These are phyloP conservation scores for Kodamaea neixiangensis DNA, from an alignment of 805 yeast species.

Conservation along the genomic window DNA sequence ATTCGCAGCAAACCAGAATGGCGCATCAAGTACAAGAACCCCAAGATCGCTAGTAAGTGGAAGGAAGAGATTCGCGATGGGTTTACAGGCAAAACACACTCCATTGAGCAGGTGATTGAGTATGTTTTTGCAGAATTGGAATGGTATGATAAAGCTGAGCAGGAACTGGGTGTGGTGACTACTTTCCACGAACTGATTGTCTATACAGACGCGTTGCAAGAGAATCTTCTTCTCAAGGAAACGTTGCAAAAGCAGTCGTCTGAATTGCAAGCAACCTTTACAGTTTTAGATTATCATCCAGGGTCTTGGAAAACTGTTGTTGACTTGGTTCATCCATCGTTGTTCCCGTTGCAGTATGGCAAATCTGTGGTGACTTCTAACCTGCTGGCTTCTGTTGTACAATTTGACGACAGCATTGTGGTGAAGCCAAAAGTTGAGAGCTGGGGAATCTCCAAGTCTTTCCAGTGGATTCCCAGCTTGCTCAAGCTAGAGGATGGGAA, in stretches of 20 bases:
- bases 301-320: constrained; percentile 14
- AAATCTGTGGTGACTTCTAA: constrained; percentile 4
- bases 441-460: constrained; percentile 12
- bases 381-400: background rate
- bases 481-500: constrained; percentile 6
- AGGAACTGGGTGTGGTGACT: constrained; percentile 5
- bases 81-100: constrained; percentile 5
- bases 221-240: constrained; percentile 2
- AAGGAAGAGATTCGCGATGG: constrained; percentile 17
- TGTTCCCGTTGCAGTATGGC: constrained; percentile 19
- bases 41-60: constrained; percentile 27
- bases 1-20: constrained; percentile 19
- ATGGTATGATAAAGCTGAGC: constrained; percentile 15
- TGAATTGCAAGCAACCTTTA: constrained; percentile 4
- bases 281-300: constrained; percentile 16
- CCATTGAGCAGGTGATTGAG: constrained; percentile 15
- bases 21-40: constrained; percentile 24
- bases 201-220: background rate
- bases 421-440: background rate
- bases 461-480: constrained; percentile 18
- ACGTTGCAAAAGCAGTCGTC: background rate
- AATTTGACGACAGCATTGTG: constrained; percentile 6
- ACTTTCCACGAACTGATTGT: constrained; percentile 3
- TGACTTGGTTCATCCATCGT: constrained; percentile 24
- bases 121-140: constrained; percentile 17